Base-by-base conservation (phyloP, 2,329 filamentous ascomycete species). In the Aspergillus caelatus region DNA sequence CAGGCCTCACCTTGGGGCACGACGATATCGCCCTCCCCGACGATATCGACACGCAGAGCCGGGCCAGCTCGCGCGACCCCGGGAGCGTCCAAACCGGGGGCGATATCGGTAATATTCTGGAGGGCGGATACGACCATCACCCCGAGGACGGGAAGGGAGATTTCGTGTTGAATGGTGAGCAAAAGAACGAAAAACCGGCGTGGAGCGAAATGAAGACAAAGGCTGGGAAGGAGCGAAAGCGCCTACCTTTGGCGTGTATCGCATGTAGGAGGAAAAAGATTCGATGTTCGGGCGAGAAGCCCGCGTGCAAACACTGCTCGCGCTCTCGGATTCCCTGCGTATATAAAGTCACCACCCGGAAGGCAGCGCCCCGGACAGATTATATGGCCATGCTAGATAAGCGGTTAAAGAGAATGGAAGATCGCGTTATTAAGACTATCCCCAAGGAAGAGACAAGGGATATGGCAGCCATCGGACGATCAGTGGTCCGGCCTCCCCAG, bases 301-400 rank as follows among this genome's bases (percentile, higher is more conserved):
- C 95, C 3, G 92, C 94, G 0, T 99, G 95, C 83, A 97, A 97
- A 78, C 95, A 98, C 79, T 98, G 95, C 75, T 84, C 96, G 63
- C 88, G 94, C 62, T 96, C 94, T 58, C 88, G 94, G 50, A 96
- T 96, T 70, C 94, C 94, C 1, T 99, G 95, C 76, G 94, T 98
- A 5, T 99, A 98, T 84, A 98, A 98, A 75, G 93, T 97, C 64
- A 98, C 94, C 0, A 93, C 94, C 4, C 86, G 95, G 64, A 98
- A 98, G 78, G 93, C 94, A 1, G 93, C 94, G 4, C 95, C 95
- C 3, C 86, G 95, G 58, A 98, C 95, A 21, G 95, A 98, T 78
- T 98, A 98, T 78, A 98, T 98, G 95, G 93, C 94, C 48, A 98
- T 98, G 93, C 82, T 98, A 71, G 95, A 98, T 80, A 97, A 97